Base-by-base conservation (phyloP, 2,329 filamentous ascomycete genomes). In the Penicillium concentricum region DNA sequence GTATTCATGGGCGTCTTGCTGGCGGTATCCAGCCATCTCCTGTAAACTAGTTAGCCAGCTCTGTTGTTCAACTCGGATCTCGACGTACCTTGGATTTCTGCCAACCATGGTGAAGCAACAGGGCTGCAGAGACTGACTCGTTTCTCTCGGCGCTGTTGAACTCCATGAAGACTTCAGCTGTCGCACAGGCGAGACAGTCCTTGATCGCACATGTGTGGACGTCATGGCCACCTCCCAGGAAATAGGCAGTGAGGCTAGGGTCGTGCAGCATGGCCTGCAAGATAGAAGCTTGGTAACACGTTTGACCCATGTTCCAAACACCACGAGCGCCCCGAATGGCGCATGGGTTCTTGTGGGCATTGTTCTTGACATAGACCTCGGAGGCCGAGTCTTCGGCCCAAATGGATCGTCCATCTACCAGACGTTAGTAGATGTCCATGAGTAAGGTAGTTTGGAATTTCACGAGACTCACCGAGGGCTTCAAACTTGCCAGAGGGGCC, bases 221-320 rank as follows among this genome's bases (percentile, higher is more conserved):
- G 67, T 88, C 87, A 74, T 99, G 93, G 0, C 92, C 91, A 71
- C 96, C 92, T 39, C 89, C 88, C 6, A 99, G 86, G 73, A 96
- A 97, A 74, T 91, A 97, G 66, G 93, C 92, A 58, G 91, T 87
- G 30, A 99, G 83, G 43, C 97, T 83, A 0, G 93, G 93, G 70
- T 97, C 97, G 77, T 97, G 93, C 53, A 97, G 84, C 66, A 99
- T 87, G 55, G 89, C 92, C 74, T 97, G 94, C 16, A 99, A 81
- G 46, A 97, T 92, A 30, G 97, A 93, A 67, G 94, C 96, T 82
- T 97, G 93, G 76, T 97, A 99, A 78, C 93, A 99, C 12, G 94
- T 97, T 57, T 95, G 92, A n/a, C 93, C 94, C 72, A 96, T 93
- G 70, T 97, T 99, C 76, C 96, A 97, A 59, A 99, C 88, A 32